Evolutionary conservation across 352 stramenopile species (phyloP), one percentile per base, ranked within the genome.

Genomic region (Globisporangium echinulatum): DNA sequence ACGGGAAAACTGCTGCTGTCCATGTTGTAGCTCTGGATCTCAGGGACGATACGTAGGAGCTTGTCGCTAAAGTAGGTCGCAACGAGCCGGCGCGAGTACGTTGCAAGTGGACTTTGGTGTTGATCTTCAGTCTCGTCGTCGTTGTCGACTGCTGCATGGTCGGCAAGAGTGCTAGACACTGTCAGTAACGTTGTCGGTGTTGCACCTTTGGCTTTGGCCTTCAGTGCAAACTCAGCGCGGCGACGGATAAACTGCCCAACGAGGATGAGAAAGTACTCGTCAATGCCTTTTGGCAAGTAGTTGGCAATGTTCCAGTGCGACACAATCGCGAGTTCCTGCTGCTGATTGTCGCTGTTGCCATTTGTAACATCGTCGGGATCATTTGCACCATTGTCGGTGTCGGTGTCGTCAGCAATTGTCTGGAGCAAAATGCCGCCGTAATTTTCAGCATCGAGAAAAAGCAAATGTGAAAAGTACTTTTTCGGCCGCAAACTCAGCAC

Each of bases 401-500:
- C 48, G 19, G 3, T 36, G 0, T 43, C 56, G 14, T 71, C 66
- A 19, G 61, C 57, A 14, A 53, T 17, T 4, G 40, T 58, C 44
- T 81, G 67, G 38, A 98, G 79, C 48, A 96, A 59, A 62, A 99
- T 85, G 48, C 87, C 96, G 40, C 94, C 95, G 61, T 96, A 98
- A 63, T 99, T 99, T 60, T 98, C 91, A 11, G 94, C 84, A 68
- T 99, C 95, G 38, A 98, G 62, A 61, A 98, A 99, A 10, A 99
- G 68, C 33, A 98, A 73, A 61, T 98, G 84, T 37, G 91, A 83
- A 61, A 96, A 96, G 64, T 90, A 98, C 61, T 79, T 88, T 43
- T 75, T 85, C 0, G 79, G 75, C 2, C 77, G 88, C 38, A 90
- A 83, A 33, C 73, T 82, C 47, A 96, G 64, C 49, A 92, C 82